Evolutionary conservation across 2,329 filamentous ascomycete species (phyloP).

Genomic region (Pseudocercospora ulei): DNA sequence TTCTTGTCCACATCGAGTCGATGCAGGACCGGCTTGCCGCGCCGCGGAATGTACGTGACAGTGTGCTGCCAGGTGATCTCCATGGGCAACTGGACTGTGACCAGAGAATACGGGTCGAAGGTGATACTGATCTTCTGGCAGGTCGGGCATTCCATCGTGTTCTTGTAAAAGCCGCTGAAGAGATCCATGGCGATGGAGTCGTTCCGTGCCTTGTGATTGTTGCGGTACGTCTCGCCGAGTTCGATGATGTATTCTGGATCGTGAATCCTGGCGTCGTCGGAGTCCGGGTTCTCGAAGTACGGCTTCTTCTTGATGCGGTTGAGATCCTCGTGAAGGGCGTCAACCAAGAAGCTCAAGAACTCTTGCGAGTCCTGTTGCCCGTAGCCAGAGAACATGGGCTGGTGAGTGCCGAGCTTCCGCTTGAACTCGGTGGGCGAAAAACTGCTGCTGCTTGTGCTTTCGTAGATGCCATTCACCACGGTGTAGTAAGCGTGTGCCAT

Average conservation of each 20-base stretch:
- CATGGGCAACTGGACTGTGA: conserved; percentile 82
- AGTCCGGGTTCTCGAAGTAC: conserved; percentile 95
- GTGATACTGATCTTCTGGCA: conserved; percentile 97
- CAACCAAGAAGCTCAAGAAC: conserved; percentile 86
- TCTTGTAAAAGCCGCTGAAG: conserved; percentile 97
- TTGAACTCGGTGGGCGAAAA: conserved; percentile 77
- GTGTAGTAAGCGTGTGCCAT: conserved; percentile 77
- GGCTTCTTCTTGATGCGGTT: conserved; percentile 92
- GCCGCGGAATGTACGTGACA: conserved; percentile 68
- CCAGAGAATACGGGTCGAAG: conserved; percentile 92
- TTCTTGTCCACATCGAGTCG: conserved; percentile 73
- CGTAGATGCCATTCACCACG: conserved; percentile 69
- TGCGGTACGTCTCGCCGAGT: conserved; percentile 81
- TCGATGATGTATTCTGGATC: conserved; percentile 68
- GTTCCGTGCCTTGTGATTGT: conserved; percentile 83
- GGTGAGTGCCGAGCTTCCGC: conserved; percentile 65
- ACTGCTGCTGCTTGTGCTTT: conserved; percentile 54
- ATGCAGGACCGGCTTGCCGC: conserved; percentile 59
- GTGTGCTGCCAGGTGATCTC: conserved; percentile 69
- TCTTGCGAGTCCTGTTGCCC: conserved; percentile 97
- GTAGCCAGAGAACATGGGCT: conserved; percentile 82
- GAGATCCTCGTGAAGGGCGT: conserved; percentile 88
- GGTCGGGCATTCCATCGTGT: conserved; percentile 80
- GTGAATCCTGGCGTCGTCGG: conserved; percentile 88
- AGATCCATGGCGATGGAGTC: conserved; percentile 92